Conservation (phyloP, 1,139 yeast species). For the Taiozyma sp. region DNA sequence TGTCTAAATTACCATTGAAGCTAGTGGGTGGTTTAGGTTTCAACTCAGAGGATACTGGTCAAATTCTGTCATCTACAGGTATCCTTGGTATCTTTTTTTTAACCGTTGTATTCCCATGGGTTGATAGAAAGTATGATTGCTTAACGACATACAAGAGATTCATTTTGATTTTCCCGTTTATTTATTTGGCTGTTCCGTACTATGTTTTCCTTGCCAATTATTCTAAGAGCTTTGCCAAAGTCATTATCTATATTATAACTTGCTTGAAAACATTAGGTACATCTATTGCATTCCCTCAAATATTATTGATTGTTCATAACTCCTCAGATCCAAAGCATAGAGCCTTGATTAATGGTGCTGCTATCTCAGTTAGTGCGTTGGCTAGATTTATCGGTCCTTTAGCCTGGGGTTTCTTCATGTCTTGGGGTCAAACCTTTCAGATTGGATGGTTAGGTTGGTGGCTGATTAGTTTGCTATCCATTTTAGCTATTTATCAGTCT, state of each 20-base stretch:
- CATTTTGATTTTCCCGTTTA: conserved; percentile 39
- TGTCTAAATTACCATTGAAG: conserved; percentile 41
- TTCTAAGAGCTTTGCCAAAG: conserved; percentile 2
- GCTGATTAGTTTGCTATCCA: conserved; percentile 35
- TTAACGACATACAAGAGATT: conserved; percentile 40
- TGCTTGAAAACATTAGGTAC: conserved; percentile 30
- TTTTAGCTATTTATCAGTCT: conserved; percentile 25
- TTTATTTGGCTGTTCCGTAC: conserved; percentile 47
- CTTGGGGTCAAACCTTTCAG: conserved; percentile 38
- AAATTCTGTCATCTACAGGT: conserved; percentile 52
- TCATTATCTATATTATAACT: conserved; percentile 24
- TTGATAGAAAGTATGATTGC: conserved; percentile 48
- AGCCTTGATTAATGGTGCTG: conserved; percentile 46
- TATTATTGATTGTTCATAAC: conserved; percentile 41
- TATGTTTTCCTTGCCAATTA: conserved; percentile 33
- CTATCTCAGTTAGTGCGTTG: conserved; percentile 44
- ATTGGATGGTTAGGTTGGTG: conserved; percentile 52
- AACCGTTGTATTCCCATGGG: conserved; percentile 46
- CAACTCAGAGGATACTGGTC: conserved; percentile 46
- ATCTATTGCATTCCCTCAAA: conserved; percentile 38
- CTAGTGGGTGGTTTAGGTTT: conserved; percentile 48
- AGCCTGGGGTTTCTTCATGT: conserved; percentile 53
- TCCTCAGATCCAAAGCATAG: conserved; percentile 44
- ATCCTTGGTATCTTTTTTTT: conserved; percentile 49
- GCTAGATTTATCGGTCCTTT: conserved; percentile 59